A percentile compares a stretch with the other conserved stretches of the same genome.
Conservation (phyloP, 805 yeast genomes). For the Metschnikowia kofuensis region DNA sequence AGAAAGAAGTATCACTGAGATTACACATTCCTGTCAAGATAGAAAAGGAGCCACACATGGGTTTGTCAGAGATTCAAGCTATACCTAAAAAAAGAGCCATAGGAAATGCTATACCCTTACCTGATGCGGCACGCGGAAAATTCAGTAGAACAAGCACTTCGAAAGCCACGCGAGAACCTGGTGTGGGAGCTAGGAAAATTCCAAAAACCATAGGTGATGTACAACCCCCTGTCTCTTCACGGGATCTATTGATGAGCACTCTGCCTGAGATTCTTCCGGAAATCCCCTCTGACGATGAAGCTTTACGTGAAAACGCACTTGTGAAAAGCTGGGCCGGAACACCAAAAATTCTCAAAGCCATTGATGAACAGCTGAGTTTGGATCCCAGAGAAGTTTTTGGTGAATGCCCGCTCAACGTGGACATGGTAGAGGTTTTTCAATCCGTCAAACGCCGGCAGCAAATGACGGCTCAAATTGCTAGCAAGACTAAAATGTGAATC, state of each 20-base stretch:
- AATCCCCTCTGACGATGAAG: slow-evolving; percentile 41
- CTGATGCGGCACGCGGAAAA: slow-evolving; percentile 38
- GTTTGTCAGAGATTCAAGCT: not conserved
- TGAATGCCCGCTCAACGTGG: slow-evolving; percentile 57
- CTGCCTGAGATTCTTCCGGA: slow-evolving; percentile 28
- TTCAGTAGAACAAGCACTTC: slow-evolving; percentile 7
- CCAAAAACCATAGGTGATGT: not conserved
- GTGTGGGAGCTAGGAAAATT: not conserved
- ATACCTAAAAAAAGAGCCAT: slow-evolving; percentile 8
- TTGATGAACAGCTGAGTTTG: slow-evolving; percentile 31
- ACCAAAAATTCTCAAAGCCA: slow-evolving; percentile 29
- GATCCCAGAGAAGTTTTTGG: slow-evolving; percentile 76
- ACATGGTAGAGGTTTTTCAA: slow-evolving; percentile 60
- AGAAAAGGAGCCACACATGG: not conserved
- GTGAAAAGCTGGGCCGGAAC: slow-evolving; percentile 37
- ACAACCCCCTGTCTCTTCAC: not conserved
- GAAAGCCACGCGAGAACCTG: not conserved
- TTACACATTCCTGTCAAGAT: too few relatives aligned
- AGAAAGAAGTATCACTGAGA: not conserved
- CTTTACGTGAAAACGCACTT: slow-evolving; percentile 11
- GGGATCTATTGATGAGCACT: not conserved
- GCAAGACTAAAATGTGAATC: not conserved
- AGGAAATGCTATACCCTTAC: slow-evolving; percentile 36
- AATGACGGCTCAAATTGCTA: not conserved
- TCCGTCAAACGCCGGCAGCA: slow-evolving; percentile 31